Base-by-base conservation (phyloP, 2,329 filamentous ascomycete genomes). In the Myriosclerotinia duriaeana region DNA sequence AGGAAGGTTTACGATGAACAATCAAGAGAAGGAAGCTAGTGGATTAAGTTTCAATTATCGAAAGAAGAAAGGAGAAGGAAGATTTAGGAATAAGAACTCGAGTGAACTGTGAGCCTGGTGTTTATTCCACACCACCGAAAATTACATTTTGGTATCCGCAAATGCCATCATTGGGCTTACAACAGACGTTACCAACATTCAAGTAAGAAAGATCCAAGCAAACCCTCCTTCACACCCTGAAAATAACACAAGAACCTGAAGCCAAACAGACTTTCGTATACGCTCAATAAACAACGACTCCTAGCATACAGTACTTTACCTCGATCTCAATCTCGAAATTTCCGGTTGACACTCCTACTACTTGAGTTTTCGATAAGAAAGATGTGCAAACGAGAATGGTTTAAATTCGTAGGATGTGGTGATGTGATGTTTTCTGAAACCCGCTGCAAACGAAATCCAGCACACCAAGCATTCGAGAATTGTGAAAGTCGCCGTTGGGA, bases 361-460 rank as follows among this genome's bases (percentile, higher is more conserved):
- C 44, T 15, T 2, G 11, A 17, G 17, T n/a, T 12, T 26, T 15
- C 7, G 14, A 56, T 20, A 42, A 56, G 14, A 17, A 48, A 36
- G n/a, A 60, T 60, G 42, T 60, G 56, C 22, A 15, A 3, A 46
- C 56, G 56, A 48, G 42, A 48, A 34, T 60, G 56, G 56, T 42
- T n/a, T 48, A 15, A 1, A 7, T 60, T 60, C 20, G 12, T 30
- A 17, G 14, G 17, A 7, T 60, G 56, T 4, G 20, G 22, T 17
- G 56, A 60, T 48, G 3, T 48, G 22, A 26, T 42, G 5, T 36
- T 8, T 36, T 14, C 26, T 48, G 56, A 60, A 36, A 8, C 15
- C 12, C 56, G 26, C 30, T 48, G 56, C 12, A 14, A 15, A 5
- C 12, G 11, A 15, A 48, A 60, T 17, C 17, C 56, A 36, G 12